Base-by-base conservation (phyloP, 1,284 basidiomycete genomes). In the Inonotus obliquus region DNA sequence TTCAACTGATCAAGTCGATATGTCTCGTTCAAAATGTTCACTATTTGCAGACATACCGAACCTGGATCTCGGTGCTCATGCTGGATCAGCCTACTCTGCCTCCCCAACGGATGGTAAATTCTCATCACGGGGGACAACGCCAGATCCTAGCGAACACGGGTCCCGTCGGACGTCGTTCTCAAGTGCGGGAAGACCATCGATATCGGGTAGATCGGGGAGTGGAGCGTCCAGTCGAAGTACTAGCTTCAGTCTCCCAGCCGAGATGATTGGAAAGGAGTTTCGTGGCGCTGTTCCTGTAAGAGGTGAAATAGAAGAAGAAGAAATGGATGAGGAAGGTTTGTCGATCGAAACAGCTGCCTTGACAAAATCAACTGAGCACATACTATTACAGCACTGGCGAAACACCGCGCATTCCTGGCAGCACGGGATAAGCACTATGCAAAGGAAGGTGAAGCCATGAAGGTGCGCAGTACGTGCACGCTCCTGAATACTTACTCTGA, bases 381-480 rank as follows among this genome's bases (percentile, higher is more conserved):
- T 14, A 14, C 51, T 35, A 17, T 19, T 52, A 29, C 67, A 92
- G 89, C 91, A 62, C 86, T 84, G 59, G 89, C 83, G 49, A 92
- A 92, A 73, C 91, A 93, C 70, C 87, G 85, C 29, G 92, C 83
- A 49, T 96, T 96, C 71, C 79, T 94, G 60, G 83, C 84, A 68
- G 92, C 91, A 61, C 82, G 92, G 39, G 90, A 89, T 59, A 79
- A 87, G 62, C 93, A 96, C 73, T 96, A 96, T 70, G 92, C 91
- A 2, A 94, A 94, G 61, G 93, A 96, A 73, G 93, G 92, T 1
- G 91, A 94, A 70, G 93, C 92, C 37, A 93, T 96, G 91, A 92
- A 92, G 84, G 89, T 88, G 69, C 55, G 72, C 63, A 44, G 13
- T 53, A 32, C 4, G 9, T n/a, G 10, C 13, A 23, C 35, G 11